These are phyloP conservation scores for Botryotinia convoluta DNA, from an alignment of 2,329 filamentous ascomycete species.

Conservation along the genomic window DNA sequence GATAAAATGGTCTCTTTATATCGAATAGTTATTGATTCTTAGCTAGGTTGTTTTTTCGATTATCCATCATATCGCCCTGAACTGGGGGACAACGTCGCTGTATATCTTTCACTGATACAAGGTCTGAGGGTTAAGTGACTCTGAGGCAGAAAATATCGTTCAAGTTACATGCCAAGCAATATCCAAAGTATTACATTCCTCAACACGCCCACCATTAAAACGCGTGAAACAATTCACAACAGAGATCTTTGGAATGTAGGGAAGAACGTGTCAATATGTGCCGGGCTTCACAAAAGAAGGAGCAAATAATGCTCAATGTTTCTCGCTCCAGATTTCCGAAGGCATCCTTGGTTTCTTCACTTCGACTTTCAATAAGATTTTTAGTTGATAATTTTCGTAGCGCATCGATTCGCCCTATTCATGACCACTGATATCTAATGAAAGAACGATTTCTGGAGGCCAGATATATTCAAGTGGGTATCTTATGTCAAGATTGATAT, in stretches of 20 bases:
- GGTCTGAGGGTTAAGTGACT: background rate
- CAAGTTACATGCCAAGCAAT: background rate
- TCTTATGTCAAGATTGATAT: background rate
- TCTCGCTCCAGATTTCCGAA: background rate
- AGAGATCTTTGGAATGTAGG: background rate
- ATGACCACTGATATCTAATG: background rate
- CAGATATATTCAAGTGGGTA: background rate
- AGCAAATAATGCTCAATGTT: background rate
- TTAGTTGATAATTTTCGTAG: background rate
- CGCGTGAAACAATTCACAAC: background rate
- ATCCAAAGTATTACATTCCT: background rate
- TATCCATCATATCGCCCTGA: background rate
- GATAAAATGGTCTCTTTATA: background rate
- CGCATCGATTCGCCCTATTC: background rate
- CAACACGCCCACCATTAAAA: background rate
- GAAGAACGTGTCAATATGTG: background rate
- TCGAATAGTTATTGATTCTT: background rate
- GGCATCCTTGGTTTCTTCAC: background rate
- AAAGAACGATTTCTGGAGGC: background rate
- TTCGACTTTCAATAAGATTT: background rate
- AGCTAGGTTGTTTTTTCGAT: background rate
- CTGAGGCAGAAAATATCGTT: background rate
- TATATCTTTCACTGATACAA: background rate
- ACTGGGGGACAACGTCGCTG: background rate
- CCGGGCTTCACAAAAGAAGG: background rate